These are phyloP conservation scores for Tetrahymena malaccensis DNA, from an alignment of 73 alveolate species.

Conservation along the genomic window DNA sequence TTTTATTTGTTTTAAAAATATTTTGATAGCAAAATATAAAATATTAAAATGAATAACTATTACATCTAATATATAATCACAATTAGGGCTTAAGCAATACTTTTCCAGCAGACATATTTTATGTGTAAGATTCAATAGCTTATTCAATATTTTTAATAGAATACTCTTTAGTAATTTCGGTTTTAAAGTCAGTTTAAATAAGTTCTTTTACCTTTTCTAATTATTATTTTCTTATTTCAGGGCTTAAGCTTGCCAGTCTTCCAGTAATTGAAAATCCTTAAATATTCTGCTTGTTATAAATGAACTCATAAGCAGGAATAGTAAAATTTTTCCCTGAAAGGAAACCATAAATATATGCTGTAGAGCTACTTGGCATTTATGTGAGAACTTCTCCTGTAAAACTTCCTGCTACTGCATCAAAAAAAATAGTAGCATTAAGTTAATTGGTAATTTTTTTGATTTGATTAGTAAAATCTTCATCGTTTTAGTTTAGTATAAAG, in stretches of 20 bases:
- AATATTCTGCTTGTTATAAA: not conserved
- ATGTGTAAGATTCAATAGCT: not conserved
- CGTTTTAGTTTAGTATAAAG: not conserved
- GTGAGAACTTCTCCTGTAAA: conserved; percentile 42
- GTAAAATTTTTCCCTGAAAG: not conserved
- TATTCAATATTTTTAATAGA: not conserved
- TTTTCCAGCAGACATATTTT: conserved; percentile 35
- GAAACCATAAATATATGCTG: conserved; percentile 49
- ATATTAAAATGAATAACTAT: too few species aligned
- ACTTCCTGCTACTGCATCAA: conserved; percentile 34
- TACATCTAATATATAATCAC: too few species aligned
- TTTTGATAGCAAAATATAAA: too few species aligned
- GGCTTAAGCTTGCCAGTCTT: not conserved
- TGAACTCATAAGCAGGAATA: not conserved
- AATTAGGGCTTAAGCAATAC: conserved; percentile 4
- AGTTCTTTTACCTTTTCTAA: conserved; percentile 3
- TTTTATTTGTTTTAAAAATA: too few species aligned
- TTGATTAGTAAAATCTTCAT: not conserved
- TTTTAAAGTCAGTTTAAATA: not conserved
- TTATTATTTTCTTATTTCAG: not conserved
- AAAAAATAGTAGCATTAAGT: not conserved
- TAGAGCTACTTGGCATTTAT: conserved; percentile 42
- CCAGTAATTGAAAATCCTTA: conserved; percentile 3
- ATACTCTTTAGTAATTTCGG: conserved; percentile 3
- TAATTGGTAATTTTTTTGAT: not conserved